phyloP scores from a whole-genome alignment of 352 stramenopile species.

The Plasmopara muralis region DNA sequence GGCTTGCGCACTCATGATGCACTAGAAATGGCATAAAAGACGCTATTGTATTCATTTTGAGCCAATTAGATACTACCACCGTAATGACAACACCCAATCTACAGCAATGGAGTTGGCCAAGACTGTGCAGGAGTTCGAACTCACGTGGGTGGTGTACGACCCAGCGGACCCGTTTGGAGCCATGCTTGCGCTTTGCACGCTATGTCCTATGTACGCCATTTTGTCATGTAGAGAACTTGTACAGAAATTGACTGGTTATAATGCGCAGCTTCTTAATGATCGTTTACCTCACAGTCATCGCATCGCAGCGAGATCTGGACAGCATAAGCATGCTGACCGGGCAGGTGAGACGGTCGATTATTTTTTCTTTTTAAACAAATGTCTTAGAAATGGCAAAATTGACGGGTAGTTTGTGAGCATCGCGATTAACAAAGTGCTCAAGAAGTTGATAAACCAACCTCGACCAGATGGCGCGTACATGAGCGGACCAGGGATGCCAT shows the following conservation, averaged over 20 bases:
- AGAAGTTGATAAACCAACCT: slow-evolving; percentile 63
- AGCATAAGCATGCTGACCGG: slow-evolving; percentile 61
- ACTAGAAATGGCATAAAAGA: background rate
- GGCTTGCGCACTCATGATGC: slow-evolving; percentile 29
- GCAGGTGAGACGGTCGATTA: slow-evolving; percentile 30
- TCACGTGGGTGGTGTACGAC: slow-evolving; percentile 83
- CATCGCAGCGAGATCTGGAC: slow-evolving; percentile 76
- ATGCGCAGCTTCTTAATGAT: slow-evolving; percentile 70
- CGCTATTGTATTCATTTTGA: background rate
- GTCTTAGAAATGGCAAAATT: background rate
- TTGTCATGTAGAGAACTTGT: slow-evolving; percentile 40
- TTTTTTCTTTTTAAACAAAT: background rate
- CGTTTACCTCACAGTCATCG: slow-evolving; percentile 71
- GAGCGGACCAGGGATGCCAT: slow-evolving; percentile 67
- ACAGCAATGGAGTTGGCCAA: slow-evolving; percentile 3
- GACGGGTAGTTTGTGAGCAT: slow-evolving; percentile 52
- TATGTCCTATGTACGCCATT: slow-evolving; percentile 21
- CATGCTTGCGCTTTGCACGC: slow-evolving; percentile 63
- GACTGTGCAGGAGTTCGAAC: slow-evolving; percentile 63
- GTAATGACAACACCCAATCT: background rate
- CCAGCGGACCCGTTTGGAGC: slow-evolving; percentile 54
- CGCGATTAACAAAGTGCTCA: slow-evolving; percentile 72
- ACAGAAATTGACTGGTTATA: background rate
- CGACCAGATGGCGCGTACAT: slow-evolving; percentile 59
- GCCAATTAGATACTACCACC: background rate